A percentile compares a stretch with the other conserved stretches of the same genome.
These are phyloP conservation scores for Podospora comata DNA, from an alignment of 495 filamentous ascomycete genomes.

Conservation along the genomic window DNA sequence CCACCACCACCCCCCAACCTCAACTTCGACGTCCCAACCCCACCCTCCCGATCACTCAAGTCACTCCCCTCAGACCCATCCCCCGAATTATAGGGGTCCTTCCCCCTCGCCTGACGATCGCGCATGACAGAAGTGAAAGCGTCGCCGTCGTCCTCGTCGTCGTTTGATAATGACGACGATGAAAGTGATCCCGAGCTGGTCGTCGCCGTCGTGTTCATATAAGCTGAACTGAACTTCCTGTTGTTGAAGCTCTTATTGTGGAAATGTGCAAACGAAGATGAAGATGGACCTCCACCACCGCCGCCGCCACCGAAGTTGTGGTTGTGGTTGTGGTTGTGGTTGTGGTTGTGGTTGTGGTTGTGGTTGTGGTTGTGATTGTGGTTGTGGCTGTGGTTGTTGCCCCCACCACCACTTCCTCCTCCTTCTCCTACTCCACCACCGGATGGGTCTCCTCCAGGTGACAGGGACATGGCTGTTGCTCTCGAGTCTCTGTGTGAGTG, in stretches of 20 bases:
- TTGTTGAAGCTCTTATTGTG: neutral
- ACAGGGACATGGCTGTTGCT: neutral
- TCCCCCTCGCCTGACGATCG: constrained; percentile 53
- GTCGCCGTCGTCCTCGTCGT: constrained; percentile 7
- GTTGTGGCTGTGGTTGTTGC: too few relatives aligned
- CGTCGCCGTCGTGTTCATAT: neutral
- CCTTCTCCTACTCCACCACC: neutral
- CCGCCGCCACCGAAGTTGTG: too few relatives aligned
- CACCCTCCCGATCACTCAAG: constrained; percentile 22
- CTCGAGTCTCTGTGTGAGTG: neutral
- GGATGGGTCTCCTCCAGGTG: neutral
- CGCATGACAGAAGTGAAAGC: constrained; percentile 43
- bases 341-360: too few relatives aligned
- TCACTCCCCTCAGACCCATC: constrained; percentile 31
- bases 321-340: too few relatives aligned
- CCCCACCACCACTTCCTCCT: too few relatives aligned
- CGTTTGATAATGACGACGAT: constrained; percentile 12
- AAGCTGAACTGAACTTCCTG: constrained; percentile 8
- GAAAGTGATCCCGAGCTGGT: constrained; percentile 7
- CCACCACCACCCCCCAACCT: constrained; percentile 8
- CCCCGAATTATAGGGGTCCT: constrained; percentile 43
- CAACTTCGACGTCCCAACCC: neutral
- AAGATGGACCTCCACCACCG: neutral
- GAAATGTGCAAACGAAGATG: neutral
- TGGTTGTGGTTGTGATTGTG: too few relatives aligned